Conservation (phyloP, 306 rosid species). For the Hylodesmum podocarpum region DNA sequence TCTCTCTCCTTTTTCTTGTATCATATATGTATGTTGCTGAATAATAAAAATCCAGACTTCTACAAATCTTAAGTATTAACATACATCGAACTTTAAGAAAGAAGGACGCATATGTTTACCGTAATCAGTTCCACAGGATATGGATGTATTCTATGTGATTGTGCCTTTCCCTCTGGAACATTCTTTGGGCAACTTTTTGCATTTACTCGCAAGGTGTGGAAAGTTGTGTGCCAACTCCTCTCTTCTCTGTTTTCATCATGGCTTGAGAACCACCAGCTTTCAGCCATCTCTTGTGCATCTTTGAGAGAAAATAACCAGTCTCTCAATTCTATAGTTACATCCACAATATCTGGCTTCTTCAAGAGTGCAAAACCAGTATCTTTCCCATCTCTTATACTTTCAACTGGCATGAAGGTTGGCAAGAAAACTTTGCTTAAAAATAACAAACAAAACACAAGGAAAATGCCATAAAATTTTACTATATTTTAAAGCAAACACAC, state of each 20-base stretch:
- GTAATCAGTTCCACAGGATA: conserved; percentile 68
- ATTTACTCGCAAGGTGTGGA: conserved; percentile 57
- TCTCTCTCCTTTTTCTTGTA: no score
- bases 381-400: conserved; percentile 49
- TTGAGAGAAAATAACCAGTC: conserved; percentile 97
- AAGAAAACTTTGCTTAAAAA: conserved; percentile 2
- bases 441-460: conserved; percentile 6
- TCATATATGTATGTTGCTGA: no score
- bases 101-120: conserved; percentile 47
- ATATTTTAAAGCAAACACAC: conserved; percentile 17
- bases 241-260: conserved; percentile 64
- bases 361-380: conserved; percentile 49
- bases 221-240: conserved; percentile 89
- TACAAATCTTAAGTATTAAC: no score
- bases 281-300: conserved; percentile 73
- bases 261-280: conserved; percentile 63
- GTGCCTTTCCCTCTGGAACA: conserved; percentile 41
- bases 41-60: no score
- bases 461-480: neutral
- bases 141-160: conserved; percentile 35
- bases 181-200: conserved; percentile 64
- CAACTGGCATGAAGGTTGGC: conserved; percentile 37
- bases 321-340: conserved; percentile 63
- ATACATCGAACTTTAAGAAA: conserved; percentile 20
- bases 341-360: conserved; percentile 78